Evolutionary conservation across 2,329 filamentous ascomycete genomes (phyloP).

Genomic region (Xylaria sp.): DNA sequence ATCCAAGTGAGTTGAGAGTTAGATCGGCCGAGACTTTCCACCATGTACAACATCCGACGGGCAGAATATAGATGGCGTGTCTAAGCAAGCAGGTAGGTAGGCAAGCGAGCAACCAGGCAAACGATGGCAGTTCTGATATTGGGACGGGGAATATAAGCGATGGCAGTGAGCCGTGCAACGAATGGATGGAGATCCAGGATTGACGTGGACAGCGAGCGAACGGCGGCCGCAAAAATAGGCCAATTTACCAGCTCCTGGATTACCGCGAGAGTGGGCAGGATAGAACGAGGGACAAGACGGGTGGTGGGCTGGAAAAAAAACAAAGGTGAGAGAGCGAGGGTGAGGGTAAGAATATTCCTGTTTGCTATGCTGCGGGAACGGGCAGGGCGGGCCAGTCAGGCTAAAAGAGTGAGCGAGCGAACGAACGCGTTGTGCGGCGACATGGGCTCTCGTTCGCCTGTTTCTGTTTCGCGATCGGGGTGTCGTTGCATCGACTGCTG

Average conservation of each 20-base stretch:
- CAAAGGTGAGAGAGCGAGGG: constrained; percentile 18
- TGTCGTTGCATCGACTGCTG: constrained; percentile 31
- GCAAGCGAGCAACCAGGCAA: constrained; percentile 26
- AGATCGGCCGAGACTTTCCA: constrained; percentile 8
- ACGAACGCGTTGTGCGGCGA: constrained; percentile 35
- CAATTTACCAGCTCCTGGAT: constrained; percentile 18
- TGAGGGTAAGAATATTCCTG: constrained; percentile 29
- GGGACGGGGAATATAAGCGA: constrained; percentile 30
- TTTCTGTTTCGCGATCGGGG: constrained; percentile 35
- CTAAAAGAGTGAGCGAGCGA: constrained; percentile 34
- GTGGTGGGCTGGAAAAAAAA: constrained; percentile 18
- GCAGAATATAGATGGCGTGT: constrained; percentile 2
- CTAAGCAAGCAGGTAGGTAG: too few species aligned
- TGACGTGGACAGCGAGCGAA: constrained; percentile 9
- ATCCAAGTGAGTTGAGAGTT: constrained; percentile 17
- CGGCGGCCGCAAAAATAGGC: constrained; percentile 29
- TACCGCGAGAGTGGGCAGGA: constrained; percentile 5
- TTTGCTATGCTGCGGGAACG: constrained; percentile 34
- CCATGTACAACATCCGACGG: constrained; percentile 15
- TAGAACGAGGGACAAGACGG: constrained; percentile 19
- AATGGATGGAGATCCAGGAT: constrained; percentile 27
- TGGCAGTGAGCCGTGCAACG: constrained; percentile 33
- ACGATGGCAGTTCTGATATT: constrained; percentile 1
- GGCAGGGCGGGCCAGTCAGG: constrained; percentile 35
- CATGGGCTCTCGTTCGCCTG: constrained; percentile 25